Base-by-base conservation (phyloP, 2,329 filamentous ascomycete species). In the Colletotrichum salicis region DNA sequence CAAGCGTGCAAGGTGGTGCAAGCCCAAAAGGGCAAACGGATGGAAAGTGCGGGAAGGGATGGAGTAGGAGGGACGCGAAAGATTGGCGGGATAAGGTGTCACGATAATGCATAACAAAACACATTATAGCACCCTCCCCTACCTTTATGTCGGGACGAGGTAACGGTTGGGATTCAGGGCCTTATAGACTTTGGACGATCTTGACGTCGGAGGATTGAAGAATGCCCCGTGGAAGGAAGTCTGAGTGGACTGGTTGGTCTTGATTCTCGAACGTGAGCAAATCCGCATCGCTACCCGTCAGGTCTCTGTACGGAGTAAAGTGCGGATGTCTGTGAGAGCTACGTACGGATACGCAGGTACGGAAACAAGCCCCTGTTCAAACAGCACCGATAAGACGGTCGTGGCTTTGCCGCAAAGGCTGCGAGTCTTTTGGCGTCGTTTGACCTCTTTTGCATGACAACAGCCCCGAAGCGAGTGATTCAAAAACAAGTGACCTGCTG, bases 301-400 rank as follows among this genome's bases (percentile, higher is more conserved):
- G 27, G 27, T 29, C 27, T 29, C 27, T 29, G 27, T 29, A 29
- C 27, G 27, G 27, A 8, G 19, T 19, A 24, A 35, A 8, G 19
- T 37, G 22, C 45, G n/a, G 31, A 51, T 52, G 27, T 24, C 51
- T 27, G 55, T 35, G 33, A 24, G 41, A 19, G 33, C 8, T 12
- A 31, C 29, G 56, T 33, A 55, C 52, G 37, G 37, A 41, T 29
- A 19, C 41, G 19, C 7, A 41, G 61, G 61, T 65, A 54, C 35
- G 64, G 70, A 60, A 64, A 70, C 70, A 57, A 55, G 54, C 66
- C 70, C 66, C 60, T 72, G 70, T n/a, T 31, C 59, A 64, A 59
- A 59, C 69, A 62, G 64, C 59, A 60, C 61, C 31, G 51, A 61
- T 41, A 19, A 59, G 66, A 64, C 54, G 37, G 35, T 54, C 27